phyloP scores from a whole-genome alignment of 116 monocot species.

The Zostera marina region DNA sequence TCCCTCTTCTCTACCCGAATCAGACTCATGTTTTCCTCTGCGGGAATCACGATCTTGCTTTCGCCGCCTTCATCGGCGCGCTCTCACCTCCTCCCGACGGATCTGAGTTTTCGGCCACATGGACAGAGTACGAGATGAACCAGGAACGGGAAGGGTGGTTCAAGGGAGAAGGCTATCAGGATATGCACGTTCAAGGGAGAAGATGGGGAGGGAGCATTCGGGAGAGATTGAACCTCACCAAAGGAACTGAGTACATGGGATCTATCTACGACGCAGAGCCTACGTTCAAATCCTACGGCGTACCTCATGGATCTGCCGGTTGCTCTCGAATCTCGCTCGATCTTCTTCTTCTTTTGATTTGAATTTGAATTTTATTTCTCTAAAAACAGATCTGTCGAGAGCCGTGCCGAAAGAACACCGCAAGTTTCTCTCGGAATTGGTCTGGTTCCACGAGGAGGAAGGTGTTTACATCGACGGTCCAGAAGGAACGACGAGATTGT shows the following conservation, averaged over 20 bases:
- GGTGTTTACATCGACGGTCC: conserved; percentile 35
- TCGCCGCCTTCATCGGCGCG: conserved; percentile 78
- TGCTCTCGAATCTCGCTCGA: too few relatives aligned
- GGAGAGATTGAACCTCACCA: conserved; percentile 48
- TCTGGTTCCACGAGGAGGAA: conserved; percentile 94
- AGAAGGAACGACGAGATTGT: conserved; percentile 20
- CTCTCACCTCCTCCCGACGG: conserved; percentile 56
- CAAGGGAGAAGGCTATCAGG: conserved; percentile 47
- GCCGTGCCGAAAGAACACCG: conserved; percentile 75
- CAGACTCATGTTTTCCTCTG: conserved; percentile 87
- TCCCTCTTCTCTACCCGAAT: conserved; percentile 48
- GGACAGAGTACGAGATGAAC: conserved; percentile 56
- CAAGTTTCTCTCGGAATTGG: conserved; percentile 54
- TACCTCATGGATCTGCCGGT: conserved; percentile 80
- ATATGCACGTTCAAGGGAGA: conserved; percentile 91
- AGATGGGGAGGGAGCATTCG: conserved; percentile 63
- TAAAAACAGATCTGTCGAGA: conserved; percentile 31
- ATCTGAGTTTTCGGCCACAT: conserved; percentile 40
- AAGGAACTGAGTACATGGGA: conserved; percentile 47
- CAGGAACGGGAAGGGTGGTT: conserved; percentile 93
- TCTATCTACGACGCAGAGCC: conserved; percentile 78
- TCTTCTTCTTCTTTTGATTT: too few relatives aligned
- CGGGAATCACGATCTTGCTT: conserved; percentile 96
- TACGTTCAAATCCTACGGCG: conserved; percentile 80
- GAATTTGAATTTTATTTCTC: too few relatives aligned